Conservation (phyloP, 2,329 filamentous ascomycete species). For the Aspergillus carbonarius region DNA sequence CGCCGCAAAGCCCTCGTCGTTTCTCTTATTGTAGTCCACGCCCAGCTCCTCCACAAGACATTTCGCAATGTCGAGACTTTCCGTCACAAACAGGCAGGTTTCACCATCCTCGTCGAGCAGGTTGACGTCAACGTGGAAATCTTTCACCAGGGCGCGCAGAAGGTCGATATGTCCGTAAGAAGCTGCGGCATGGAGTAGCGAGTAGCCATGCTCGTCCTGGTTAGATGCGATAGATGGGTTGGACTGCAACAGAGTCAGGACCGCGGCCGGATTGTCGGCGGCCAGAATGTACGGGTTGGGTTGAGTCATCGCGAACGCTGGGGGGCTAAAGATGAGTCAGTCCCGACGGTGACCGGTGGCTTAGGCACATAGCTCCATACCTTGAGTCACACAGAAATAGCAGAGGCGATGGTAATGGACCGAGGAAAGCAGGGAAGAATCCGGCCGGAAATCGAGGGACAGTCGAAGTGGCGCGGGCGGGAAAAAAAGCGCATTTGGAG, state of each 20-base stretch:
- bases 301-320: constrained; percentile 33
- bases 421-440: background rate
- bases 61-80: constrained; percentile 74
- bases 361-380: background rate
- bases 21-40: constrained; percentile 63
- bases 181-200: constrained; percentile 84
- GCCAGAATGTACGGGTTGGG: constrained; percentile 72
- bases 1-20: constrained; percentile 76
- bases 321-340: constrained; percentile 10
- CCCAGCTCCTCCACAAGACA: constrained; percentile 80
- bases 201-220: constrained; percentile 92
- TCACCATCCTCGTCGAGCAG: constrained; percentile 87
- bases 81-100: constrained; percentile 90
- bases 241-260: constrained; percentile 71
- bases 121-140: constrained; percentile 76
- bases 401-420: background rate
- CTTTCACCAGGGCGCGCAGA: constrained; percentile 69
- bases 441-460: background rate
- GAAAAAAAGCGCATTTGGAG: background rate
- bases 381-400: constrained; percentile 1
- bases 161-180: constrained; percentile 88
- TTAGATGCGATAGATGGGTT: constrained; percentile 73
- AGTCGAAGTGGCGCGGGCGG: constrained; percentile 11
- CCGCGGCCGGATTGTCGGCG: constrained; percentile 72
- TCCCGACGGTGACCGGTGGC: background rate